Base-by-base conservation (phyloP, 257 asterid genomes). In the Solanum appendiculatum region DNA sequence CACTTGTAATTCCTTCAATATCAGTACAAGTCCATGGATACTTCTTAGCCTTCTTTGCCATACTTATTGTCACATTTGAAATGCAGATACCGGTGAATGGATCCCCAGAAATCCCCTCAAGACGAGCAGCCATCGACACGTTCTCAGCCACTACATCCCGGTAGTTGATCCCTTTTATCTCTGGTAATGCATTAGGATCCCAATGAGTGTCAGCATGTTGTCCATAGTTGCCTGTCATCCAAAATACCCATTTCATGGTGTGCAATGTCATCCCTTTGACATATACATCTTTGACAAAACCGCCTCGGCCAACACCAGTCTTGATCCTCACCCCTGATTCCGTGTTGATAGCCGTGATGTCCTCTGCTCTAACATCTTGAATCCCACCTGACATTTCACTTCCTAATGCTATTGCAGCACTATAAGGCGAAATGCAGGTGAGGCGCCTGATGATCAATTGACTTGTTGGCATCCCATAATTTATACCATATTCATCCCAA, bases 371-470 rank as follows among this genome's bases (percentile, higher is more conserved):
- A 9, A 87, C 73, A 15, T 87, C 85, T 70, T 87, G 51, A 25
- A 87, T 83, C 51, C 89, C 89, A 54, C 89, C 89, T 15, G 89
- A 87, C 89, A 87, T 82, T 3, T 87, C 89, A 36, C 89, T 87
- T 27, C 89, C 89, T 60, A 87, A 2, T n/a, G 89, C 89, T 68
- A 87, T 87, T 37, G 84, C 87, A 21, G 89, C 89, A 34, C 89
- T 87, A 3, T 82, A 64, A 18, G 89, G 89, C 0, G 89, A 87
- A 37, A 87, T 87, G 78, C 89, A 87, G 10, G 89, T 87, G 2
- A 87, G 89, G 34, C 89, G 82, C 42, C 87, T 37, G 40, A 87
- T 83, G 44, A 70, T 10, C 27, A 87, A 29, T 39, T 87, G 89
- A 46, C 48, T 87, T 6, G 89, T 87, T 36, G 89, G 87, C 77